Conservation (phyloP, 2,329 filamentous ascomycete species). For the Neonectria ditissima region DNA sequence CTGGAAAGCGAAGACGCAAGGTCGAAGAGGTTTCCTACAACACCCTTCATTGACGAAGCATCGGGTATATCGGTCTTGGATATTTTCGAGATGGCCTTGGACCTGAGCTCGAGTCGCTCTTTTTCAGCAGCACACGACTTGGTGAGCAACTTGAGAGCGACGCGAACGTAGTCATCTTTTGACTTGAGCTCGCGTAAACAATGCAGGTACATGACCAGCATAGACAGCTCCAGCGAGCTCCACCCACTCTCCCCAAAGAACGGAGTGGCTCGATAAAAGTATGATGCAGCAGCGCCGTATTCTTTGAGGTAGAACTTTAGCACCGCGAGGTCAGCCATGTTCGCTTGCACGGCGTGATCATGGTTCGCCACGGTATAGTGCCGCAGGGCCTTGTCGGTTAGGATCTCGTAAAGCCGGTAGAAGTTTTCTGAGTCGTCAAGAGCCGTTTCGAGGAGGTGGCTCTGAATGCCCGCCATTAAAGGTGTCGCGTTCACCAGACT, state of each 20-base stretch:
- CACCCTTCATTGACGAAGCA: slow-evolving; percentile 57
- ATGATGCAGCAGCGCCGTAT: slow-evolving; percentile 77
- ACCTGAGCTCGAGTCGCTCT: slow-evolving; percentile 57
- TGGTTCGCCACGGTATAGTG: slow-evolving; percentile 86
- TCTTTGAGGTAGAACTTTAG: slow-evolving; percentile 83
- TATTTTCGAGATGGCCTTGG: slow-evolving; percentile 40
- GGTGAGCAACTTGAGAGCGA: slow-evolving; percentile 78
- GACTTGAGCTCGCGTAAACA: slow-evolving; percentile 83
- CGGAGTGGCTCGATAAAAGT: slow-evolving; percentile 82
- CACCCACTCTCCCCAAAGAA: slow-evolving; percentile 84
- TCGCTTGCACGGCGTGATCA: slow-evolving; percentile 79
- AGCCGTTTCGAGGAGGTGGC: slow-evolving; percentile 69
- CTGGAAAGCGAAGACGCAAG: slow-evolving; percentile 60
- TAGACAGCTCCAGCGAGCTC: slow-evolving; percentile 82
- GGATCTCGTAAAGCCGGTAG: slow-evolving; percentile 74
- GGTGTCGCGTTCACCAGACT: slow-evolving; percentile 25
- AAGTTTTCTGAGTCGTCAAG: slow-evolving; percentile 73
- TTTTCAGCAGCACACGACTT: slow-evolving; percentile 71
- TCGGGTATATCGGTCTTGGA: slow-evolving; percentile 42
- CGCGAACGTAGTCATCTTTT: slow-evolving; percentile 82
- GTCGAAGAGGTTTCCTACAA: slow-evolving; percentile 60
- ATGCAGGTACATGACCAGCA: slow-evolving; percentile 86
- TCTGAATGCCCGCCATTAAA: slow-evolving; percentile 51
- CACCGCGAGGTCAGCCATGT: slow-evolving; percentile 86
- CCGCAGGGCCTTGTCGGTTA: slow-evolving; percentile 87